Evolutionary conservation across 1,284 basidiomycete genomes (phyloP).

Genomic region (Kalmanozyma brasiliensis): DNA sequence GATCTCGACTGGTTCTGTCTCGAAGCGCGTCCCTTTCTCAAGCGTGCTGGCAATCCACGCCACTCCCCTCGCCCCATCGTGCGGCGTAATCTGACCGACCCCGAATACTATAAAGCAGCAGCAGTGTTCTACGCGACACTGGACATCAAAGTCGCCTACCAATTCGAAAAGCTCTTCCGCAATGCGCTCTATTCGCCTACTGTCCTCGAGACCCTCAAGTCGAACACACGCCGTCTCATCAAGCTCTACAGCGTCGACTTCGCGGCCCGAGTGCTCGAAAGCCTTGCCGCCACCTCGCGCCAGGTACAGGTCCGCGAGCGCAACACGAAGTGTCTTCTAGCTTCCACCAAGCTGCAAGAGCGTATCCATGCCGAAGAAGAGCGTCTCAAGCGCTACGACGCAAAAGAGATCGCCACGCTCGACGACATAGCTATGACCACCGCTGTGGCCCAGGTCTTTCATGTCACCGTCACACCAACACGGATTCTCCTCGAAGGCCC

Average conservation of each 20-base stretch:
- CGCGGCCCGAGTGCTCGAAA: slow-evolving; percentile 21
- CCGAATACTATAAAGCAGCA: slow-evolving; percentile 14
- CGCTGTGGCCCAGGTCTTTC: slow-evolving; percentile 31
- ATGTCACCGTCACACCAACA: slow-evolving; percentile 34
- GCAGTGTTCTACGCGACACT: slow-evolving; percentile 15
- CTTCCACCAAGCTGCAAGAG: slow-evolving; percentile 17
- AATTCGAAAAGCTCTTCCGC: slow-evolving; percentile 30
- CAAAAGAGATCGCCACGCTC: slow-evolving; percentile 2
- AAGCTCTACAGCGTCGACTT: slow-evolving; percentile 13
- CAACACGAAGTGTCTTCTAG: slow-evolving; percentile 22
- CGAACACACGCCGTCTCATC: slow-evolving; percentile 12
- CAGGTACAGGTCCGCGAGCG: slow-evolving; percentile 24
- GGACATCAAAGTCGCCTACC: slow-evolving; percentile 27
- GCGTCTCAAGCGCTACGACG: slow-evolving; percentile 16
- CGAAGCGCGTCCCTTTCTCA: slow-evolving; percentile 24
- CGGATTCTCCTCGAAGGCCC: slow-evolving; percentile 25
- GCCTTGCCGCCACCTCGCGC: slow-evolving; percentile 12
- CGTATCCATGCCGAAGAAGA: slow-evolving; percentile 14
- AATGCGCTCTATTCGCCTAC: slow-evolving; percentile 32
- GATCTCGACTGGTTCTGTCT: slow-evolving; percentile 36
- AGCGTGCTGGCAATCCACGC: slow-evolving; percentile 23
- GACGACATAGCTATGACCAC: slow-evolving; percentile 2
- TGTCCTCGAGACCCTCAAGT: slow-evolving; percentile 20
- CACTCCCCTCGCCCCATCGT: slow-evolving; percentile 11
- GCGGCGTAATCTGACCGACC: slow-evolving; percentile 18